These are phyloP conservation scores for Clonostachys solani DNA, from an alignment of 2,329 filamentous ascomycete species.

Conservation along the genomic window DNA sequence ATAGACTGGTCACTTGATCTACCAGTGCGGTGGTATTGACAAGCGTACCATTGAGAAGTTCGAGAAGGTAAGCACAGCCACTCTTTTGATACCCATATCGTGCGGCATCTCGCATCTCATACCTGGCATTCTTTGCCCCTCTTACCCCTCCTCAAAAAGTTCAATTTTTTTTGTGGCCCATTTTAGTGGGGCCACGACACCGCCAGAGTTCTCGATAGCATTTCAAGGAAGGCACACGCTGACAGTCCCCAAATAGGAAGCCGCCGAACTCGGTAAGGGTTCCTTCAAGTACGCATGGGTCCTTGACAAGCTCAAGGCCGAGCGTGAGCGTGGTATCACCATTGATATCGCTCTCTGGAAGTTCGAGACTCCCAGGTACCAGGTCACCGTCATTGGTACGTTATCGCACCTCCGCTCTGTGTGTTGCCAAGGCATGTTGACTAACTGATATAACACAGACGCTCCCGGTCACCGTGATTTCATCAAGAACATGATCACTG, in stretches of 20 bases:
- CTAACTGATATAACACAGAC: slow-evolving; percentile 45
- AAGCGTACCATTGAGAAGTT: slow-evolving; percentile 99
- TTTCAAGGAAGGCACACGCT: neutral
- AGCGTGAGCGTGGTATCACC: slow-evolving; percentile 99
- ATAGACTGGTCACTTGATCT: slow-evolving; percentile 87
- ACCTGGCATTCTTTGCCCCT: slow-evolving; percentile 2
- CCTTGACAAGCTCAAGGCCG: slow-evolving; percentile 99
- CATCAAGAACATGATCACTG: slow-evolving; percentile 99
- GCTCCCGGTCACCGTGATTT: slow-evolving; percentile 99
- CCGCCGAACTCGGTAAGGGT: slow-evolving; percentile 98
- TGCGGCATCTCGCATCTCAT: slow-evolving; percentile 2
- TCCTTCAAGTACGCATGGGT: slow-evolving; percentile 99
- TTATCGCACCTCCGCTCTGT: slow-evolving; percentile 8
- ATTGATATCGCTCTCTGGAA: slow-evolving; percentile 99
- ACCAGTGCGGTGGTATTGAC: slow-evolving; percentile 99
- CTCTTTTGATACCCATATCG: slow-evolving; percentile 3
- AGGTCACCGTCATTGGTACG: slow-evolving; percentile 94
- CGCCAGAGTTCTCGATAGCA: slow-evolving; percentile 2
- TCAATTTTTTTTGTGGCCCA: slow-evolving; percentile 12
- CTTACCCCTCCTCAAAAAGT: slow-evolving; percentile 7
- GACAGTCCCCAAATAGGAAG: slow-evolving; percentile 62
- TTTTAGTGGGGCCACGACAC: slow-evolving; percentile 10
- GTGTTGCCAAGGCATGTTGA: slow-evolving; percentile 1
- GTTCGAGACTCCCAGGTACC: slow-evolving; percentile 98
- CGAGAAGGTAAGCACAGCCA: slow-evolving; percentile 78